phyloP scores from a whole-genome alignment of 805 yeast genomes.

The Cyberlindnera suaveolens region DNA sequence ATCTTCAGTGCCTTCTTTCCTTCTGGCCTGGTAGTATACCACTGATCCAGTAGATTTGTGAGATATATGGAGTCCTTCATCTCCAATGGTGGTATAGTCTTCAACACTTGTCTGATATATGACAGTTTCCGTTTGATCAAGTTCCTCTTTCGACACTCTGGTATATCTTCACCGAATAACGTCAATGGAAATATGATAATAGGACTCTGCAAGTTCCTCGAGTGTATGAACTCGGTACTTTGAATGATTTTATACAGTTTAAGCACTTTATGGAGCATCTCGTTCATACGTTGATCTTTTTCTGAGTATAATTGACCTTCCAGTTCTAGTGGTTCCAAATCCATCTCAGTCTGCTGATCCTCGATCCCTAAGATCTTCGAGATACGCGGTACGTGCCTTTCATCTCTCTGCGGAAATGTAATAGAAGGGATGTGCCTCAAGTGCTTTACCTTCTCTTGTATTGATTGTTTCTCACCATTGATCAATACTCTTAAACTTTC shows the following conservation, averaged over 20 bases:
- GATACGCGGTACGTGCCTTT: conserved; percentile 8
- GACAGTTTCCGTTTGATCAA: conserved; percentile 17
- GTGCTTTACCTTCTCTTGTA: conserved; percentile 6
- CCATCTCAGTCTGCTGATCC: neutral
- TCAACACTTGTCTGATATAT: conserved; percentile 13
- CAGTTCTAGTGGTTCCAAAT: conserved; percentile 1
- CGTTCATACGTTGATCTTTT: conserved; percentile 7
- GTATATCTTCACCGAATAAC: conserved; percentile 16
- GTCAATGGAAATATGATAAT: conserved; percentile 17
- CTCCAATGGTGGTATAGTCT: conserved; percentile 18
- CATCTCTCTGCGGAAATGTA: conserved; percentile 9
- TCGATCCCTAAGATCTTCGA: conserved; percentile 1
- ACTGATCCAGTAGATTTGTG: conserved; percentile 10
- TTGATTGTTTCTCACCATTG: conserved; percentile 5
- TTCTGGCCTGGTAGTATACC: neutral
- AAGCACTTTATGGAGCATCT: conserved; percentile 17
- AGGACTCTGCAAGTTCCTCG: conserved; percentile 14
- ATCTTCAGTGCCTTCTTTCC: neutral
- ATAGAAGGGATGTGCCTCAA: conserved; percentile 2
- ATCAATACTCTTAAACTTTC: conserved; percentile 10
- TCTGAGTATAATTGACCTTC: conserved; percentile 1
- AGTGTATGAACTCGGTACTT: conserved; percentile 7
- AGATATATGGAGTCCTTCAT: conserved; percentile 11
- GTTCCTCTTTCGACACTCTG: conserved; percentile 15
- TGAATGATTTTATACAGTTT: conserved; percentile 15